Base-by-base conservation (phyloP, 2,329 filamentous ascomycete species). In the Ophiostoma sp. region DNA sequence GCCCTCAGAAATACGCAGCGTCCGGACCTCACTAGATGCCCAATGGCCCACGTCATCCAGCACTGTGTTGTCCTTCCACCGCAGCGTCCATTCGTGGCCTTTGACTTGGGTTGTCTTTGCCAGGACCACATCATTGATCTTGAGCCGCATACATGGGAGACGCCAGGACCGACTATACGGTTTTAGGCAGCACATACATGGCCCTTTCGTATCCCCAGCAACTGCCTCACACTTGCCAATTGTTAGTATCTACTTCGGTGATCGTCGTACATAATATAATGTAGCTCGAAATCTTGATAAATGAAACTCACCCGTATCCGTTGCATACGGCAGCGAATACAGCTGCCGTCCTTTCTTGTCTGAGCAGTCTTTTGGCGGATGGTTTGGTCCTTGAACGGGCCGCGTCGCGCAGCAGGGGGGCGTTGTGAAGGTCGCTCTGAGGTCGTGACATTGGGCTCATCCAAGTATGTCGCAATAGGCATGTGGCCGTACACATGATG, bases 241-340 rank as follows among this genome's bases (percentile, higher is more conserved):
- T 65, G 62, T 65, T 39, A 65, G n/a, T 27, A 36, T 10, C 10
- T 23, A 23, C n/a, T 23, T 8, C 23, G 8, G 4, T 27, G 10
- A 8, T 33, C 11, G 27, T 33, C 1, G 15, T 17, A 15, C 15
- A 64, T 17, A n/a, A 20, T 35, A 64, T 17, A n/a, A 20, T 35
- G 20, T 15, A 20, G 44, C 20, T n/a, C 7, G 5, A n/a, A 48
- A n/a, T n/a, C 5, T 20, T 1, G 7, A n/a, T n/a, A 48, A 0
- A 8, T 44, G 17, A 7, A 69, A 62, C 85, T 81, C 77, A 88
- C 86, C 67, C 86, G 82, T 74, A 88, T 87, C 62, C 86, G 82
- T 73, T 88, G 86, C 84, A 88, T 87, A 67, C 85, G 81, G 73
- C 86, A 89, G 64, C 86, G 81, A 71, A 88, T 84, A 74, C 86